Percentiles rank a stretch among this genome's conserved stretches.
These are phyloP conservation scores for Macrophomina pseudophaseolina DNA, from an alignment of 2,329 filamentous ascomycete species.

Conservation along the genomic window DNA sequence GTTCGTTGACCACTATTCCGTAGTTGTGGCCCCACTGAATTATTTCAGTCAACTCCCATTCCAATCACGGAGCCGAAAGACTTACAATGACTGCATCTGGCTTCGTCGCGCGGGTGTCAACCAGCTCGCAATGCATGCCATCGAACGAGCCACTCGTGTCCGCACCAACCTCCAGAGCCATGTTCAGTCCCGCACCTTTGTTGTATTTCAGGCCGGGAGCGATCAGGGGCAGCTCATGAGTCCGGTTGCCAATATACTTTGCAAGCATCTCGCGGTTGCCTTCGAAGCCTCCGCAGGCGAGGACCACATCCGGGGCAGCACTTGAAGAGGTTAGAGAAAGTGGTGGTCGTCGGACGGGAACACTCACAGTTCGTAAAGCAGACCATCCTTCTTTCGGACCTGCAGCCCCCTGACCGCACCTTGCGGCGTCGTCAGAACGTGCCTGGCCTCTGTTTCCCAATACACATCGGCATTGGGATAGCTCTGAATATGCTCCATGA, in stretches of 20 bases:
- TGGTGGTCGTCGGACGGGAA: background rate
- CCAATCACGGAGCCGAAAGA: background rate
- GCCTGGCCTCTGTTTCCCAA: conserved; percentile 46
- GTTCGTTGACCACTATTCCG: conserved; percentile 50
- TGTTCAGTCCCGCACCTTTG: conserved; percentile 46
- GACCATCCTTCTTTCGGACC: conserved; percentile 46
- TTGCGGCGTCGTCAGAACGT: conserved; percentile 41
- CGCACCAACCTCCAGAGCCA: conserved; percentile 50
- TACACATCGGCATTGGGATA: conserved; percentile 43
- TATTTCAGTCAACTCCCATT: background rate
- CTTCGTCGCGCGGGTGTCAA: conserved; percentile 49
- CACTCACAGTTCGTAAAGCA: conserved; percentile 37
- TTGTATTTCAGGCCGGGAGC: conserved; percentile 50
- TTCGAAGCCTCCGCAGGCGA: conserved; percentile 49
- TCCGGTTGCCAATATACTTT: conserved; percentile 46
- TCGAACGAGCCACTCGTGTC: conserved; percentile 48
- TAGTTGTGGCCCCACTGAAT: conserved; percentile 48
- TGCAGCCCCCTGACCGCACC: conserved; percentile 45
- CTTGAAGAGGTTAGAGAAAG: background rate
- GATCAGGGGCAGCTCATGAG: conserved; percentile 48
- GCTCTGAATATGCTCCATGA: conserved; percentile 44
- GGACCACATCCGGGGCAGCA: conserved; percentile 41
- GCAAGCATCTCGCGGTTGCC: conserved; percentile 49
- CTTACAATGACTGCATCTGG: conserved; percentile 44
- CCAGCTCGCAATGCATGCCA: conserved; percentile 51